Evolutionary conservation across 164 flowering plant genomes (phyloP), one percentile per base, ranked within the genome.

Genomic region (Vitis riparia): DNA sequence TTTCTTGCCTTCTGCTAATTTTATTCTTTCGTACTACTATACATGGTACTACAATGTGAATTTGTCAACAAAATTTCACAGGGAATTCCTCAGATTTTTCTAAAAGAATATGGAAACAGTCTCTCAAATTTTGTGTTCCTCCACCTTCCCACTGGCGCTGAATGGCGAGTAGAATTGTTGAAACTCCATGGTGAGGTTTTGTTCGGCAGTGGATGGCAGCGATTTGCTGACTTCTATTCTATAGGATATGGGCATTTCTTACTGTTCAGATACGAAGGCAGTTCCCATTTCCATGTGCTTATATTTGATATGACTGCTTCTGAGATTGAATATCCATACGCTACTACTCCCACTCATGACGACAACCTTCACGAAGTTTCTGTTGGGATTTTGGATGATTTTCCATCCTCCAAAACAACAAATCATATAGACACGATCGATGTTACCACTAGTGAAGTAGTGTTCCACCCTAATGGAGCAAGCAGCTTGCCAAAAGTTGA

Each of bases 201-300:
- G 75, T 65, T 84, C 0, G 8, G 70, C 10, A 72, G 68, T 4
- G 84, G 88, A 2, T 85, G 83, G 83, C 17, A 27, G 16, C 63
- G 74, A 51, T 85, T 85, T 67, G 56, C 70, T 6, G 70, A 73
- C 13, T 14, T 66, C 13, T 74, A 79, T 62, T 74, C 79, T 4
- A 15, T 83, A 52, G 47, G 30, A 0, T 9, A 9, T 9, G 79
- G 80, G 1, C 50, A 74, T 19, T 67, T 80, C 1, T 15, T 85
- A 2, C 52, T 81, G 37, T 85, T 85, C 69, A 59, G 68, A 50
- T 81, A 78, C 58, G 50, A 68, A 50, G 82, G 78, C 3, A 59
- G 66, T 47, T 81, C 78, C 12, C 23, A 61, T 5, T 85, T 81
- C 51, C 2, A 69, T 67, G 87, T 85, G 15, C 3, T 44, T 8